Evolutionary conservation across 2,329 filamentous ascomycete genomes (phyloP).

Genomic region (Verticillium isaacii): DNA sequence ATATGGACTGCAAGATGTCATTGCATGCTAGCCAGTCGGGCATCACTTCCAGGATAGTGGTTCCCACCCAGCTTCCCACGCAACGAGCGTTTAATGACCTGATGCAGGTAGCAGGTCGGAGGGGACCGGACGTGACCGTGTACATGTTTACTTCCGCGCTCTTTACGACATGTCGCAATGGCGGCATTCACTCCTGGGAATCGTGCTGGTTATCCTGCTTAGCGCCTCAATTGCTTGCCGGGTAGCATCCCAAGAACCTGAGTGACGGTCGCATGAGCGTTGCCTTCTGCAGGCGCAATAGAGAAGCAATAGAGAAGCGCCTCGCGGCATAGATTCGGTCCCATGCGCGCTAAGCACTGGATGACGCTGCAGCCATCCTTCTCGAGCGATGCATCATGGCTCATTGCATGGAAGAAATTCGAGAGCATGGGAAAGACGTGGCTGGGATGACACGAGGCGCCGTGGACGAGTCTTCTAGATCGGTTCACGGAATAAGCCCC

Average conservation of each 20-base stretch:
- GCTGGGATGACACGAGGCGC: not conserved
- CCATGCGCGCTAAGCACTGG: not conserved
- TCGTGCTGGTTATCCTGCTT: too few species aligned
- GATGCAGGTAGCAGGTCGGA: too few species aligned
- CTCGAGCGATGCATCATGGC: not conserved
- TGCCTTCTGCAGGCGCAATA: not conserved
- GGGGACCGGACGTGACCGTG: too few species aligned
- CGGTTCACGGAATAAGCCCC: not conserved
- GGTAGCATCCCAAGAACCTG: not conserved
- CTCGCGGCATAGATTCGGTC: not conserved
- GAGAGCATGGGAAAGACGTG: not conserved
- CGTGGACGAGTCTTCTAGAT: not conserved
- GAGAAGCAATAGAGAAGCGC: not conserved
- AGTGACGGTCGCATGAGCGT: not conserved
- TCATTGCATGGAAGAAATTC: not conserved
- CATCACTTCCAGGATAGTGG: too few species aligned
- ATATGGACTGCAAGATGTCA: too few species aligned
- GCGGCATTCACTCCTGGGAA: too few species aligned
- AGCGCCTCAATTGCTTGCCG: not conserved
- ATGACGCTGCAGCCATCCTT: not conserved
- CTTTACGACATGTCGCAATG: too few species aligned
- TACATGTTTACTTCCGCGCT: too few species aligned
- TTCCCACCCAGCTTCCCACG: too few species aligned
- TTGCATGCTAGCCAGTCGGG: too few species aligned
- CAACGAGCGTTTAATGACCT: too few species aligned